Base-by-base conservation (phyloP, 441 rosid genomes). In the Jatropha podagrica region DNA sequence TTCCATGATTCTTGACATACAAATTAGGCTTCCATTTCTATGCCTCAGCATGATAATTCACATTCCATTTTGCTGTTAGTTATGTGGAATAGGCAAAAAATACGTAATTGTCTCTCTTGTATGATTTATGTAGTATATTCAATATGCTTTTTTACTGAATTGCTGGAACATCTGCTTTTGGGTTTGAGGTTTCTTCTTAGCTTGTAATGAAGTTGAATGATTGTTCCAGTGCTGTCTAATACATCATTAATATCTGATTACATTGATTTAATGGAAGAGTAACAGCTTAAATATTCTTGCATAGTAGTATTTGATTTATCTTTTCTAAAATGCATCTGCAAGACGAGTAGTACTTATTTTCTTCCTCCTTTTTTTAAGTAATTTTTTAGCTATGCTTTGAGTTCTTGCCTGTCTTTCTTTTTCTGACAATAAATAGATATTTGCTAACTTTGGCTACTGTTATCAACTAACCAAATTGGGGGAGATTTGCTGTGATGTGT, bases 1-100 rank as follows among this genome's bases (percentile, higher is more conserved):
- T 41, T 77, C 73, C 40, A 40, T 55, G 74, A 59, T 63, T 67
- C 42, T 64, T 63, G 27, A 71, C 46, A 72, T 77, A 46, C 78
- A 49, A 12, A 44, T 63, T 77, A 32, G 20, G 26, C 41, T 79
- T 63, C 40, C n/a, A 37, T 48, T 37, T 78, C 27, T 76, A n/a
- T n/a, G 65, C 13, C 20, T 63, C 59, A 52, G 23, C 37, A 40
- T 55, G 41, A 58, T 18, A 52, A 64, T 54, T 14, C 15, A 7
- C 48, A 27, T 71, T 64, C 69, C 14, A 42, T 38, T 51, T 65
- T 62, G 56, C 60, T 46, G 27, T 38, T 56, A 18, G 58, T 64
- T 46, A 42, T 59, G 20, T 54, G 55, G 26, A 64, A 63, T 73
- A n/a, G 12, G 63, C 10, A 62, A 18, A 69, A 51, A 13, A 6